Evolutionary conservation across 148 eudicot species (phyloP), one percentile per base, ranked within the genome.

Genomic region (Chenopodium suecicum): DNA sequence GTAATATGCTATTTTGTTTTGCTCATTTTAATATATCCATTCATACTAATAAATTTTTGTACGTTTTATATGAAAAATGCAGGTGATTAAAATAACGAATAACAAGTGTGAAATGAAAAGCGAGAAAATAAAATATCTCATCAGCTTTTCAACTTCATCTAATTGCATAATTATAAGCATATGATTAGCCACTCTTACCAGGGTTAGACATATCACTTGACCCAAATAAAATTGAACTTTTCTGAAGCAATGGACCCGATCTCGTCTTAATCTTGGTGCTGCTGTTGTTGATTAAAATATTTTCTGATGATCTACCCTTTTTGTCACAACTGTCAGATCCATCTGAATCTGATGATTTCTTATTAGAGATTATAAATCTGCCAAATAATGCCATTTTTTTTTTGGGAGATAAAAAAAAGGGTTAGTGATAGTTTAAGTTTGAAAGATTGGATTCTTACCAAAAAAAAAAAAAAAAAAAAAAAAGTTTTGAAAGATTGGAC

Each of bases 231-330:
- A 75, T 34, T 34, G 94, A 94, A 65, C 94, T 97, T 82, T 97
- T 98, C 91, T 97, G 99, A 0, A 98, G 99, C 85, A 97, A 78
- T 8, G 98, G 99, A 23, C 99, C 99, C 12, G 99, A 97, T 89
- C 98, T 89, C 56, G 97, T 97, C 89, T 97, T 97, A 12, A 97
- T 97, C 89, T 92, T 91, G 80, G 92, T 97, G 31, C 17, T 25
- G 27, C 3, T 67, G 4, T 67, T 67, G 3, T 31, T 67, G 2
- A 17, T 11, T 14, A 16, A 54, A 41, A 82, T 88, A 27, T 89
- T 86, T 54, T 85, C 69, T 2, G 89, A 56, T 83, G 75, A 73
- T 73, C 37, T 92, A 47, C 70, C 74, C 80, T 88, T 90, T 70
- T 91, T 95, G 81, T 91, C 91, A 60, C 97, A 94, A 80, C 94